Percentiles rank a stretch among this genome's conserved stretches.
Conservation (phyloP, 345 rosid species). For the Hypericum androsaemum region DNA sequence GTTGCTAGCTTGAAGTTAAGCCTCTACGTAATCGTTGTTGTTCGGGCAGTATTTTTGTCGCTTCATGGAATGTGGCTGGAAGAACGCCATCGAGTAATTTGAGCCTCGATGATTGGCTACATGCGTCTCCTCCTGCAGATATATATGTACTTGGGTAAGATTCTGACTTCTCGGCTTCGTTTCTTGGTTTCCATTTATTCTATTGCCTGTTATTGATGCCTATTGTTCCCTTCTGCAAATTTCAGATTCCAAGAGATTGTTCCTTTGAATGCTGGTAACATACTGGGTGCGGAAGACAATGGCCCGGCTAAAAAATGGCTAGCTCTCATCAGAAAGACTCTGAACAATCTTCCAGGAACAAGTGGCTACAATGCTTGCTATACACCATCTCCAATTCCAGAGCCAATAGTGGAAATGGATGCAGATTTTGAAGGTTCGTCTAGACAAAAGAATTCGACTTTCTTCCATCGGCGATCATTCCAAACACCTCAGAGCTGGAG, state of each 20-base stretch:
- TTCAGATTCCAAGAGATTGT: slow-evolving; percentile 95
- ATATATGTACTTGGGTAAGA: slow-evolving; percentile 90
- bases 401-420: slow-evolving; percentile 79
- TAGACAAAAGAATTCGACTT: slow-evolving; percentile 67
- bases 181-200: slow-evolving; percentile 3
- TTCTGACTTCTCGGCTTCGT: slow-evolving; percentile 11
- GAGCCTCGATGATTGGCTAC: slow-evolving; percentile 94
- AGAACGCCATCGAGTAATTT: slow-evolving; percentile 78
- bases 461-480: slow-evolving; percentile 83
- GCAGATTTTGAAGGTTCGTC: slow-evolving; percentile 93
- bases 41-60: slow-evolving; percentile 68
- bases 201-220: slow-evolving; percentile 4
- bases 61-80: slow-evolving; percentile 97
- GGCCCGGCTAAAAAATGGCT: slow-evolving; percentile 98
- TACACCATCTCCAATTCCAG: slow-evolving; percentile 85
- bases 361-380: slow-evolving; percentile 61
- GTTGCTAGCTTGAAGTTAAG: too few species aligned
- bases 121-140: slow-evolving; percentile 91
- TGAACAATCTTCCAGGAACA: slow-evolving; percentile 82
- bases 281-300: slow-evolving; percentile 95
- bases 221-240: background rate
- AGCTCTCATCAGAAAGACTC: slow-evolving; percentile 65
- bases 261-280: slow-evolving; percentile 92
- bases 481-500: slow-evolving; percentile 89
- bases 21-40: background rate